Evolutionary conservation across 441 rosid genomes (phyloP).

Genomic region (Mallotus japonicus): DNA sequence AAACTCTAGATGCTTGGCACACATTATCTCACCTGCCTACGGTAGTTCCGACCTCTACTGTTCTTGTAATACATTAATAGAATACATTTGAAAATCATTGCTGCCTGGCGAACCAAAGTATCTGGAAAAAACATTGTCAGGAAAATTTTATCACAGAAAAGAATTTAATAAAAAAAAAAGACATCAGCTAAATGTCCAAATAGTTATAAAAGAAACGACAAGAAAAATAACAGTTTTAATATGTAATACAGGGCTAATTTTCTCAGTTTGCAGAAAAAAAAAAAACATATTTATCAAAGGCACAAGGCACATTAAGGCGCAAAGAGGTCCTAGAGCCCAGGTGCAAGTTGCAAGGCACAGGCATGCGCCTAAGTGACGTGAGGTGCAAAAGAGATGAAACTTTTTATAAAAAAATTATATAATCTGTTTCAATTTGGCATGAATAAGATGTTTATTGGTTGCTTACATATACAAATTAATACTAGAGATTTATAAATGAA

Average conservation of each 20-base stretch:
- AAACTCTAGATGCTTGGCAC: background rate
- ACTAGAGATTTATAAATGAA: too few species aligned
- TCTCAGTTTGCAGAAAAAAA: background rate
- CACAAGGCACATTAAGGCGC: too few species aligned
- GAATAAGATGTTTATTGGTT: too few species aligned
- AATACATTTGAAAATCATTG: slow-evolving; percentile 67
- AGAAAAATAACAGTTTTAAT: background rate
- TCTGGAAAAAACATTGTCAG: slow-evolving; percentile 38
- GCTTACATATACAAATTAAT: too few species aligned
- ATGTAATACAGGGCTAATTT: background rate
- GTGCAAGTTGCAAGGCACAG: too few species aligned
- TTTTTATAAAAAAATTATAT: too few species aligned
- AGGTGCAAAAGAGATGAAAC: too few species aligned
- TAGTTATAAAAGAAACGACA: background rate
- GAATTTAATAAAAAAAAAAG: background rate
- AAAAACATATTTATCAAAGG: too few species aligned
- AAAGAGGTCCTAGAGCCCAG: too few species aligned
- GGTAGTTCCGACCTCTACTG: slow-evolving; percentile 69
- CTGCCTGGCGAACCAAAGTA: slow-evolving; percentile 67
- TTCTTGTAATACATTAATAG: slow-evolving; percentile 66
- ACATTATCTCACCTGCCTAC: slow-evolving; percentile 54
- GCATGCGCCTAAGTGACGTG: too few species aligned
- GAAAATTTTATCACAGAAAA: background rate
- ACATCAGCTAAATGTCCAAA: background rate
- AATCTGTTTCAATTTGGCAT: too few species aligned